These are phyloP conservation scores for Penicillium coprophilum DNA, from an alignment of 495 filamentous ascomycete species.

Conservation along the genomic window DNA sequence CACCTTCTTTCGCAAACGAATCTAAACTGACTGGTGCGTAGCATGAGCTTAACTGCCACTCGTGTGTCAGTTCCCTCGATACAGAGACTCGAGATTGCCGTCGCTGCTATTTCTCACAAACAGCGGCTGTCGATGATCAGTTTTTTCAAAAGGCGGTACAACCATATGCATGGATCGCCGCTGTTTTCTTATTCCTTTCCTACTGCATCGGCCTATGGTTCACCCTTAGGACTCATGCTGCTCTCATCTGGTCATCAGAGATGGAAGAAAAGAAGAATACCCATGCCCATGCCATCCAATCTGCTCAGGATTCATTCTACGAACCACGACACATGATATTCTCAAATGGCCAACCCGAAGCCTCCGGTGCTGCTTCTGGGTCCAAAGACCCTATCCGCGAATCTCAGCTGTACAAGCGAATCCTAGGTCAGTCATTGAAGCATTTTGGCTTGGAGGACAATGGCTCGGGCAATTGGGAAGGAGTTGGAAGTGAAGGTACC, in stretches of 20 bases:
- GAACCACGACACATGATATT: slow-evolving; percentile 40
- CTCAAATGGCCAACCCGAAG: slow-evolving; percentile 33
- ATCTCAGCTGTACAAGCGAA: slow-evolving; percentile 87
- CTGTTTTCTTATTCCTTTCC: slow-evolving; percentile 81
- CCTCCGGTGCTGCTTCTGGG: slow-evolving; percentile 26
- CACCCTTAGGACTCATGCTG: slow-evolving; percentile 92
- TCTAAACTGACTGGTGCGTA: slow-evolving; percentile 33
- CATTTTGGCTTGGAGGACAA: slow-evolving; percentile 66
- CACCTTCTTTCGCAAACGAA: background rate
- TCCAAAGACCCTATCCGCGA: slow-evolving; percentile 63
- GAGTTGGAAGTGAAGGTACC: slow-evolving; percentile 22
- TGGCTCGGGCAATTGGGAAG: slow-evolving; percentile 48
- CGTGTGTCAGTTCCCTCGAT: slow-evolving; percentile 58
- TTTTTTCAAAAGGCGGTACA: slow-evolving; percentile 90
- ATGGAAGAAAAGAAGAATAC: slow-evolving; percentile 75
- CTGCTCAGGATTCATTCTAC: slow-evolving; percentile 41
- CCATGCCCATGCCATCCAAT: slow-evolving; percentile 21
- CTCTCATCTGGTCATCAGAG: slow-evolving; percentile 92
- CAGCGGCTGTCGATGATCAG: slow-evolving; percentile 76
- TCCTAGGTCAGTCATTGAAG: slow-evolving; percentile 83
- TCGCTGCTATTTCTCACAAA: slow-evolving; percentile 89
- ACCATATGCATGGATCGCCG: slow-evolving; percentile 88
- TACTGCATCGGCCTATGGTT: slow-evolving; percentile 96
- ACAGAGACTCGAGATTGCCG: slow-evolving; percentile 68
- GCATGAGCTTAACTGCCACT: slow-evolving; percentile 90